Evolutionary conservation across 768 basidiomycete species (phyloP), one percentile per base, ranked within the genome.

Genomic region (Boletus fagicola): DNA sequence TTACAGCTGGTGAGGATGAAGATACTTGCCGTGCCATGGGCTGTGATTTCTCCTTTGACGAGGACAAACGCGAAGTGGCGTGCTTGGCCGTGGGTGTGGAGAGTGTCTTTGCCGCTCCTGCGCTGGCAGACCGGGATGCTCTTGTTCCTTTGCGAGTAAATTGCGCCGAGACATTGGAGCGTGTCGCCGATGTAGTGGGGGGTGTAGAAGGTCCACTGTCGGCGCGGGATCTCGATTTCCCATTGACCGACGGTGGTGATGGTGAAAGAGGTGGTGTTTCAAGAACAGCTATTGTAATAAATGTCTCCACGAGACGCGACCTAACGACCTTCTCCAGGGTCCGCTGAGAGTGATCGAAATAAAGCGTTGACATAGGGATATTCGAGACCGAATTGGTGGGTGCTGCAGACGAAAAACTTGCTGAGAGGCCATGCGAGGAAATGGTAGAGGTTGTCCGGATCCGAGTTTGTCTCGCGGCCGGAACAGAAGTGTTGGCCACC

Each of bases 271-370:
- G 57, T 35, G 68, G 54, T 9, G 68, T 60, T 8, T 68, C 63
- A 2, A 72, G 75, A 22, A 85, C 72, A 33, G 77, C 75, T 43
- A 92, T 70, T 15, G 83, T 79, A 53, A 92, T 72, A 63, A 90
- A 90, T 0, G 90, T 90, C 71, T 92, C 88, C 24, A 92, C 85
- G 31, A 93, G 75, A 48, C 90, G 83, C 35, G 90, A 86, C 53
- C 76, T 74, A 12, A 93, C 78, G 15, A 91, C 80, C 62, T 79
- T 86, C 75, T 92, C 89, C 45, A 92, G 75, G 9, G 77, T 80
- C 30, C 73, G 72, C 66, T 92, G 90, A 5, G 89, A 88, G 58
- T 87, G 79, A 63, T 85, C 84, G 16, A 78, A 78, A 53, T 81
- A 73, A 47, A 81, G 68, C 13, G 70, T 61, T 38, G 66, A 68